A percentile compares a stretch with the other conserved stretches of the same genome.
Evolutionary conservation across 2,329 filamentous ascomycete genomes (phyloP).

Genomic region (Sporothrix protearum): DNA sequence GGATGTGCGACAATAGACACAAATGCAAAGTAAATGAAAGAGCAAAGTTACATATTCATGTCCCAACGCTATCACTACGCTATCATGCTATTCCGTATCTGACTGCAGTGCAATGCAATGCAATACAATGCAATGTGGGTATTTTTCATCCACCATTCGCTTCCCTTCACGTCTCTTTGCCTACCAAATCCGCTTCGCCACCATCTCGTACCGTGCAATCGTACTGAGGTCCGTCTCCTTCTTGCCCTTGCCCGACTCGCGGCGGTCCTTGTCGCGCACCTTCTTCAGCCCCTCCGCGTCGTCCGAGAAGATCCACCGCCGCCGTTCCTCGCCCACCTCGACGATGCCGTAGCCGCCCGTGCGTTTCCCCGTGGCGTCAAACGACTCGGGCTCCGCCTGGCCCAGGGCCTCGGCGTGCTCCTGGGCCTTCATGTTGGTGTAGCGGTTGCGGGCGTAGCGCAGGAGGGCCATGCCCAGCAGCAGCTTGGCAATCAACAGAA

Average conservation of each 20-base stretch:
- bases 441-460: constrained; percentile 72
- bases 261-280: constrained; percentile 60
- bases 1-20: neutral
- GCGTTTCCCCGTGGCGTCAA: constrained; percentile 68
- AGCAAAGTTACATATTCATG: neutral
- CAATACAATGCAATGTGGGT: too few species aligned
- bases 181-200: constrained; percentile 94
- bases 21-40: neutral
- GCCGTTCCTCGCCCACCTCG: constrained; percentile 83
- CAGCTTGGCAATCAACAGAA: constrained; percentile 79
- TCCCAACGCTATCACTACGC: neutral
- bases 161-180: too few species aligned
- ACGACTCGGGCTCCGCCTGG: constrained; percentile 50
- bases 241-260: constrained; percentile 55
- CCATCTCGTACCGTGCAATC: constrained; percentile 86
- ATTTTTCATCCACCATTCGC: neutral
- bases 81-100: too few species aligned
- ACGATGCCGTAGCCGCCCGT: constrained; percentile 80
- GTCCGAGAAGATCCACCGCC: constrained; percentile 81
- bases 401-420: constrained; percentile 52
- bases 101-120: neutral
- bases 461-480: constrained; percentile 85
- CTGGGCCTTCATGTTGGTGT: constrained; percentile 72
- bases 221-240: constrained; percentile 60
- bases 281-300: constrained; percentile 66